These are phyloP conservation scores for Melocanna baccifera DNA, from an alignment of 176 grass and related monocot genomes.

Conservation along the genomic window DNA sequence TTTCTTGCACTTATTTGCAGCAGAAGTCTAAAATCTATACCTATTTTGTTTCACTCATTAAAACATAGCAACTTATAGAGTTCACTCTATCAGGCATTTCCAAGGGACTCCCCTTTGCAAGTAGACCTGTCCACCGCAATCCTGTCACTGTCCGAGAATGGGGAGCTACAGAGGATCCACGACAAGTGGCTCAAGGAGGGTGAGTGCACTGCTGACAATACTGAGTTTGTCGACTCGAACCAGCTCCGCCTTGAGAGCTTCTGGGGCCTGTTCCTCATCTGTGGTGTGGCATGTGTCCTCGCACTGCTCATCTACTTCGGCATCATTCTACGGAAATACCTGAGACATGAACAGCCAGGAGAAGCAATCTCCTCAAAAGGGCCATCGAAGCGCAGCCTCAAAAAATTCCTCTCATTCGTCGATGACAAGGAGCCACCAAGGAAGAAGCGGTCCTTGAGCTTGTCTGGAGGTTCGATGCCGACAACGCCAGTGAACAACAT, in stretches of 20 bases:
- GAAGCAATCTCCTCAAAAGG: background rate
- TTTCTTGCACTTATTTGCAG: constrained; percentile 5
- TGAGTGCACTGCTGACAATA: constrained; percentile 38
- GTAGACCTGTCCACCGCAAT: constrained; percentile 87
- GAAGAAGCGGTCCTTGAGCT: constrained; percentile 27
- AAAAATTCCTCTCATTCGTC: constrained; percentile 56
- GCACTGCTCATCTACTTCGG: constrained; percentile 63
- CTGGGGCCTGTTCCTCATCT: constrained; percentile 84
- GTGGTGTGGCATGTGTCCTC: constrained; percentile 55
- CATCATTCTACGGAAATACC: constrained; percentile 42
- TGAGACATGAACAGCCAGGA: constrained; percentile 12
- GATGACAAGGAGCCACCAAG: constrained; percentile 45
- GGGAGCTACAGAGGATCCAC: constrained; percentile 87
- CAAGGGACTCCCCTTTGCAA: constrained; percentile 74
- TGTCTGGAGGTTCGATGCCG: background rate
- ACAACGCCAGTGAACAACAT: background rate
- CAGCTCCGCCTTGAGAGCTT: constrained; percentile 79
- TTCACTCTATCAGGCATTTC: constrained; percentile 58
- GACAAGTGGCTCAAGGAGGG: constrained; percentile 70
- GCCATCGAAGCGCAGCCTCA: background rate
- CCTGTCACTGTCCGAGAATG: constrained; percentile 73
- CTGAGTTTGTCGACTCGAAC: constrained; percentile 54
- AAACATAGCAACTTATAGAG: constrained; percentile 22
- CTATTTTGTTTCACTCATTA: background rate
- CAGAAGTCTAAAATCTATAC: background rate